Evolutionary conservation across 768 basidiomycete species (phyloP).

Genomic region (Amanita fuliginea): DNA sequence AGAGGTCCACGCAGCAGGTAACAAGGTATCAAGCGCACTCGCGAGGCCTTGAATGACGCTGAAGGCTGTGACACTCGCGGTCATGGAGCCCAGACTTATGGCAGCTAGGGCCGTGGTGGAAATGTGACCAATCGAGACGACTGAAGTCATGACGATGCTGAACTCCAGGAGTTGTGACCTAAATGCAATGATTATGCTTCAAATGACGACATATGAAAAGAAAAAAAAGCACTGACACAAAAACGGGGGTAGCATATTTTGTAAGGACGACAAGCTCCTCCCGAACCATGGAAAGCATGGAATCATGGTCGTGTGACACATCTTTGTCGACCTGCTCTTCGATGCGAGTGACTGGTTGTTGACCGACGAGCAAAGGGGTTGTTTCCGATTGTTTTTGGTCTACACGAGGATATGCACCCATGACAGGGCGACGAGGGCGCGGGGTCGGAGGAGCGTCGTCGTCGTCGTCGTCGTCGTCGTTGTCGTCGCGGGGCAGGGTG

Average conservation of each 20-base stretch:
- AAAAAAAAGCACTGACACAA: constrained; percentile 37
- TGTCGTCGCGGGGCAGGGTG: neutral
- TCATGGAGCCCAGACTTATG: constrained; percentile 65
- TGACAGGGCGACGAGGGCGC: constrained; percentile 5
- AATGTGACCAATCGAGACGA: constrained; percentile 83
- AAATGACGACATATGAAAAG: neutral
- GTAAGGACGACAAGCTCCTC: constrained; percentile 51
- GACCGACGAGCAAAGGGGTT: constrained; percentile 38
- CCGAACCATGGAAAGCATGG: constrained; percentile 27
- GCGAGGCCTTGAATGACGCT: constrained; percentile 76
- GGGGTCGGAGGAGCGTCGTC: constrained; percentile 19
- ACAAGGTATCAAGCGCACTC: constrained; percentile 84
- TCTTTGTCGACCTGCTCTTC: constrained; percentile 34
- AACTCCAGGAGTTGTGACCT: constrained; percentile 81
- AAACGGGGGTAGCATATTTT: constrained; percentile 61
- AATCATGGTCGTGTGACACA: constrained; percentile 18
- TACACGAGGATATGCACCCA: constrained; percentile 15
- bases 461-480: constrained; percentile 14
- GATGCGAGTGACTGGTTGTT: constrained; percentile 41
- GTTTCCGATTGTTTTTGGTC: constrained; percentile 26
- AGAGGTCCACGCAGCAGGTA: constrained; percentile 94
- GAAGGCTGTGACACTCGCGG: constrained; percentile 61
- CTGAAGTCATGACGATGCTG: constrained; percentile 73
- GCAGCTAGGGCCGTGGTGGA: constrained; percentile 87
- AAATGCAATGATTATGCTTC: neutral